A percentile compares a stretch with the other conserved stretches of the same genome.
phyloP scores from a whole-genome alignment of 768 basidiomycete species.

The Boletus pseudopeckii region DNA sequence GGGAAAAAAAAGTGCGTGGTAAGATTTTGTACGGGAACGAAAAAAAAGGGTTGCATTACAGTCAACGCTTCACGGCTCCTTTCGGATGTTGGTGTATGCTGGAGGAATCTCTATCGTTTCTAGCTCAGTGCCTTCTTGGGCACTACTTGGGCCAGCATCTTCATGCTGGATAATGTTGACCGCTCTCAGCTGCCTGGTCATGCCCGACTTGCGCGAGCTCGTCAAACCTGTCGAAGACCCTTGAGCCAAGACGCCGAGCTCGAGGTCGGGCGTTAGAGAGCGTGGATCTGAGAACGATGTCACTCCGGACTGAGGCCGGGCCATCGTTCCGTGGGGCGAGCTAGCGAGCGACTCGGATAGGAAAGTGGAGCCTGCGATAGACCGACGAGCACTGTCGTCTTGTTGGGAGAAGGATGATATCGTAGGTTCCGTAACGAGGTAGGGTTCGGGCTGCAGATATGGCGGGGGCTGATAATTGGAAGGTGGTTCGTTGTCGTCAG shows the following conservation, averaged over 20 bases:
- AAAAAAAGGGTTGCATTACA: background rate
- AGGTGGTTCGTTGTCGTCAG: slow-evolving; percentile 47
- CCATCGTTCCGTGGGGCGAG: slow-evolving; percentile 27
- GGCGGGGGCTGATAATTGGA: slow-evolving; percentile 55
- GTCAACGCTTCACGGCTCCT: background rate
- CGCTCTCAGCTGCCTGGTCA: slow-evolving; percentile 53
- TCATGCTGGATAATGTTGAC: slow-evolving; percentile 85
- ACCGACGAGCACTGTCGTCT: slow-evolving; percentile 21
- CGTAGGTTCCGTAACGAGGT: slow-evolving; percentile 64
- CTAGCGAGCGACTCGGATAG: slow-evolving; percentile 14
- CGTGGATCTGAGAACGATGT: slow-evolving; percentile 36
- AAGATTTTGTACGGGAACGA: background rate
- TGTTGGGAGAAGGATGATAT: slow-evolving; percentile 37
- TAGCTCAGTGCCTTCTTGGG: slow-evolving; percentile 39
- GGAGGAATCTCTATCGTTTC: slow-evolving; percentile 84
- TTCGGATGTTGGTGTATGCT: slow-evolving; percentile 66
- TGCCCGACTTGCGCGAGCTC: slow-evolving; percentile 36
- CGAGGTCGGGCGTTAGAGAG: slow-evolving; percentile 46
- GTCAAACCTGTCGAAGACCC: slow-evolving; percentile 20
- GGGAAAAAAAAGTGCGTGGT: background rate
- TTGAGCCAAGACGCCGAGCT: slow-evolving; percentile 12
- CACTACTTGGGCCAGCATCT: slow-evolving; percentile 56
- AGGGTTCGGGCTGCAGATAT: slow-evolving; percentile 75
- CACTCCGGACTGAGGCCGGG: slow-evolving; percentile 26
- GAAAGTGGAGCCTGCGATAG: slow-evolving; percentile 20